A percentile compares a stretch with the other conserved stretches of the same genome.
phyloP scores from a whole-genome alignment of 306 rosid genomes.

The Malus asiatica region DNA sequence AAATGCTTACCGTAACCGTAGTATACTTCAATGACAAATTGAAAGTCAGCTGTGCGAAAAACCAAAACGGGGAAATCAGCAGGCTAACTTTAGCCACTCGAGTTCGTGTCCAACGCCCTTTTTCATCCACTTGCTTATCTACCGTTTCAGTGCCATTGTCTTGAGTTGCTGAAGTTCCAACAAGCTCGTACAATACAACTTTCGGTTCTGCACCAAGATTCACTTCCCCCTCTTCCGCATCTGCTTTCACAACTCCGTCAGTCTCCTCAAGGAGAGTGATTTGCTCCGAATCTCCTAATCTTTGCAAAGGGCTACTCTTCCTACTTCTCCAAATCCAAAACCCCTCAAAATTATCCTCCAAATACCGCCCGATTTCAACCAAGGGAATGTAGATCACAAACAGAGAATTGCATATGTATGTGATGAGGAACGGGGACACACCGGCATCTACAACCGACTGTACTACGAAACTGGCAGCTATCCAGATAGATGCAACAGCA shows the following conservation, averaged over 20 bases:
- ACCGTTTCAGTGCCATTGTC: conserved; percentile 18
- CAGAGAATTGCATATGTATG: conserved; percentile 89
- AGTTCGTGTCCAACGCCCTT: conserved; percentile 84
- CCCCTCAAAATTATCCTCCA: conserved; percentile 58
- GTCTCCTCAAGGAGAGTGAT: conserved; percentile 50
- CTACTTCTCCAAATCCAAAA: conserved; percentile 50
- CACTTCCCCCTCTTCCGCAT: conserved; percentile 33
- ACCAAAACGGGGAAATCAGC: conserved; percentile 87
- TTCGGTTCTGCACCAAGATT: conserved; percentile 8
- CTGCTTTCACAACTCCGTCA: conserved; percentile 11
- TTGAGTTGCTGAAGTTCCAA: conserved; percentile 12
- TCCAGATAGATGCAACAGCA: conserved; percentile 89
- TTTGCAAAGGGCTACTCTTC: conserved; percentile 21
- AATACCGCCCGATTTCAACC: conserved; percentile 63
- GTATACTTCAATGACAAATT: conserved; percentile 90
- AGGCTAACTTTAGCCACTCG: conserved; percentile 89
- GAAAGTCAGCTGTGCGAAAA: conserved; percentile 84
- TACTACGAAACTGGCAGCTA: conserved; percentile 97
- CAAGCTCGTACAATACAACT: conserved; percentile 1
- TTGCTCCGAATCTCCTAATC: conserved; percentile 53
- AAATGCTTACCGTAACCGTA: conserved; percentile 70
- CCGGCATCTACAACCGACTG: conserved; percentile 94
- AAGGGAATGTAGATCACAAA: conserved; percentile 82
- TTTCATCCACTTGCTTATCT: conserved; percentile 46
- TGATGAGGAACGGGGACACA: conserved; percentile 82